These are phyloP conservation scores for Candida sakaeoensis DNA, from an alignment of 805 yeast species.

Conservation along the genomic window DNA sequence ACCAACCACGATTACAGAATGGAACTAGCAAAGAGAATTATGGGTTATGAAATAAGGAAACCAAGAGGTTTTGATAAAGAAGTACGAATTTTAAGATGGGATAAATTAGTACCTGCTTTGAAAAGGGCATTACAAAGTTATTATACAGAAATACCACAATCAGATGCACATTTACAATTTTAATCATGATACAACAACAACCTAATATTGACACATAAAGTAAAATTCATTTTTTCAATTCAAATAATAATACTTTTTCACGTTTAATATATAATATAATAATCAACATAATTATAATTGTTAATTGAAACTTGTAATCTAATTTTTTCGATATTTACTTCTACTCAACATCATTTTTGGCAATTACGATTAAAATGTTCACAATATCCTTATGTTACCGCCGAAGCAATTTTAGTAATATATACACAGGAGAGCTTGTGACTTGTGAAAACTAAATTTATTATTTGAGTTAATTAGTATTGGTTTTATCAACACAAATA, in stretches of 20 bases:
- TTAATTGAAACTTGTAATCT: no score
- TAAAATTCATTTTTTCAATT: not conserved
- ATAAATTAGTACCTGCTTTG: conserved; percentile 54
- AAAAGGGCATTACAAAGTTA: conserved; percentile 63
- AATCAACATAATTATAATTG: no score
- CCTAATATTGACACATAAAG: not conserved
- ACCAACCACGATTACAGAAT: conserved; percentile 38
- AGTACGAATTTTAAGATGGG: conserved; percentile 61
- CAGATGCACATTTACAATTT: conserved; percentile 12
- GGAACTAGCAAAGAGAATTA: conserved; percentile 60
- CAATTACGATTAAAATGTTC: no score
- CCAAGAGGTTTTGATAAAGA: conserved; percentile 71
- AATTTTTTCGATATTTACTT: no score
- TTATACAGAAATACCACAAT: conserved; percentile 52
- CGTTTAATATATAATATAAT: no score
- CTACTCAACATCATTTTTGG: no score
- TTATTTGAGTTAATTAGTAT: no score
- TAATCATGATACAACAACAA: conserved; percentile 3
- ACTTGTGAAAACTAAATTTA: no score
- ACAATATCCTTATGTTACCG: no score
- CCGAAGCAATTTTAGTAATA: no score
- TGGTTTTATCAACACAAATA: no score
- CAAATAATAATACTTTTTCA: not conserved
- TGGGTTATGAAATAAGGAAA: conserved; percentile 58
- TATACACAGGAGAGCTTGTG: no score